Percentiles rank a stretch among this genome's conserved stretches.
Conservation (phyloP, 2,329 filamentous ascomycete genomes). For the Fusarium sp. region DNA sequence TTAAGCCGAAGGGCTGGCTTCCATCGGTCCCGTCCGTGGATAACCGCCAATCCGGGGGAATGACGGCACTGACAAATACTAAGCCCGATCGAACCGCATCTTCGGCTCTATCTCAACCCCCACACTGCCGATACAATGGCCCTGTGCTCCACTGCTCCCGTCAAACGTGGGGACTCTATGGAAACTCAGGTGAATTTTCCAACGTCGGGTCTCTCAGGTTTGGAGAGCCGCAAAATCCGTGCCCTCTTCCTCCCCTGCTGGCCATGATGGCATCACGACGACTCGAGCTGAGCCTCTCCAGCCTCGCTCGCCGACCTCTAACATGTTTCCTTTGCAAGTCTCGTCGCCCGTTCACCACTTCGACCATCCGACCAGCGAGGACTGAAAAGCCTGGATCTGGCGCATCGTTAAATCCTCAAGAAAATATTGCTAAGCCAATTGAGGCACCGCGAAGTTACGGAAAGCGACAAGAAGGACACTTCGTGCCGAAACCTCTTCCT, state of each 20-base stretch:
- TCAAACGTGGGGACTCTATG: slow-evolving; percentile 14
- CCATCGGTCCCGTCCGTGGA: slow-evolving; percentile 47
- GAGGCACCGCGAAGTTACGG: slow-evolving; percentile 69
- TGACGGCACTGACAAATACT: slow-evolving; percentile 30
- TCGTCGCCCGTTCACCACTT: slow-evolving; percentile 58
- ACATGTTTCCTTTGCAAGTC: slow-evolving; percentile 63
- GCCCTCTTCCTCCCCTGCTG: slow-evolving; percentile 11
- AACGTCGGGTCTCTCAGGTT: slow-evolving; percentile 10
- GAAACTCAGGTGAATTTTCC: slow-evolving; percentile 31
- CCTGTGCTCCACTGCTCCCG: slow-evolving; percentile 29
- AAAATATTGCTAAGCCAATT: slow-evolving; percentile 57
- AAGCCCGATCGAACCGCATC: slow-evolving; percentile 34
- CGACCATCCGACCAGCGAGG: slow-evolving; percentile 48
- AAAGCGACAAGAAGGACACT: slow-evolving; percentile 59
- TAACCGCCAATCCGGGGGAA: slow-evolving; percentile 50
- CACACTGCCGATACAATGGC: slow-evolving; percentile 31
- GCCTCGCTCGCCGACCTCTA: slow-evolving; percentile 47
- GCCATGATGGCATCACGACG: slow-evolving; percentile 46
- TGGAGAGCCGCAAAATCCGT: slow-evolving; percentile 18
- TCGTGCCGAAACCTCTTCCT: slow-evolving; percentile 67
- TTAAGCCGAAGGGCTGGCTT: slow-evolving; percentile 48
- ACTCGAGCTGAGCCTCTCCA: slow-evolving; percentile 44
- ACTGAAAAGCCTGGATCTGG: slow-evolving; percentile 49
- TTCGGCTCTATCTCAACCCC: slow-evolving; percentile 31
- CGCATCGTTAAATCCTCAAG: slow-evolving; percentile 50